Evolutionary conservation across 179 eudicot species (phyloP).

Genomic region (Heliamphora pulchella): DNA sequence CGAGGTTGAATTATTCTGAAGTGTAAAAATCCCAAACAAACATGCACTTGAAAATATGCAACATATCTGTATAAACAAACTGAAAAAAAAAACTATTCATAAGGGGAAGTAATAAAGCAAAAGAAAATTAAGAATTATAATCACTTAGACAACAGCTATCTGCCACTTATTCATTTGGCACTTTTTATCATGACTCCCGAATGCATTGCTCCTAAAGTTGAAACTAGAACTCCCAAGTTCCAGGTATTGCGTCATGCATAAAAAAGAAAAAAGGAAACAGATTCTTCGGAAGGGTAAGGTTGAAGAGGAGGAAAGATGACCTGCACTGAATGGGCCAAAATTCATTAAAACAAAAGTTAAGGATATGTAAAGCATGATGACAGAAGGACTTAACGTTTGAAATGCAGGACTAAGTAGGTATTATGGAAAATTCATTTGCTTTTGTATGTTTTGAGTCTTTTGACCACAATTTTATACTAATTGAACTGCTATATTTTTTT

Average conservation of each 20-base stretch:
- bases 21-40: not conserved
- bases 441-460: too few relatives aligned
- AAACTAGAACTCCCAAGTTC: not conserved
- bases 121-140: too few relatives aligned
- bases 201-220: not conserved
- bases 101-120: too few relatives aligned
- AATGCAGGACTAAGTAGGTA: not conserved
- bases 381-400: not conserved
- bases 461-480: too few relatives aligned
- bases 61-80: too few relatives aligned
- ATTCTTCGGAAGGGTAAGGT: not conserved
- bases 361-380: not conserved
- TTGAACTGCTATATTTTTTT: too few relatives aligned
- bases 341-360: not conserved
- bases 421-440: too few relatives aligned
- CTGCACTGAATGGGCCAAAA: not conserved
- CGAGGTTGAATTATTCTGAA: not conserved
- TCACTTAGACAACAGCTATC: too few relatives aligned
- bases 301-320: too few relatives aligned
- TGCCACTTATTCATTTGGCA: too few relatives aligned
- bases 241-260: not conserved
- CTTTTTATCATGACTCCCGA: not conserved
- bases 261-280: not conserved
- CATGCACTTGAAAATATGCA: too few relatives aligned
- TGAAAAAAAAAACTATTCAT: too few relatives aligned